Evolutionary conservation across 305 asterid genomes (phyloP).

Genomic region (Solanum chacoense): DNA sequence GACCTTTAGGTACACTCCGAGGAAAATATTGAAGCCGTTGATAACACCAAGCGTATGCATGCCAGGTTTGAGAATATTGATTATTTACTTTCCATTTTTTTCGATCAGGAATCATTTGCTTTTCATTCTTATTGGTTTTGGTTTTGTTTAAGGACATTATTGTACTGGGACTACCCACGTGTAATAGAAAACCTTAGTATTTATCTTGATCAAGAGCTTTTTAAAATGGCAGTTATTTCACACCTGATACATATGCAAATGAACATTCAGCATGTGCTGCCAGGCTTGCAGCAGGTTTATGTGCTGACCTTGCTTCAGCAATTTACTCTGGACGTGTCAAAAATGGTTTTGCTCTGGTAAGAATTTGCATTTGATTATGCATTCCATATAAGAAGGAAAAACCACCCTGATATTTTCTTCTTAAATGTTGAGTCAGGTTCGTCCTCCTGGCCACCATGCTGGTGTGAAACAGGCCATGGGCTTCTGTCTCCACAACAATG

Average conservation of each 20-base stretch:
- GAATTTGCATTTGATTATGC: conserved; percentile 7
- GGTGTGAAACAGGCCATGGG: conserved; percentile 98
- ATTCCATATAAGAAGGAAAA: conserved; percentile 5
- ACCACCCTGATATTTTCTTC: conserved; percentile 10
- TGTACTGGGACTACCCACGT: not conserved
- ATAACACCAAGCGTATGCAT: conserved; percentile 49
- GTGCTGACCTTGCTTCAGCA: conserved; percentile 89
- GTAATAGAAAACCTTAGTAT: not conserved
- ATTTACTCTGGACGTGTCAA: conserved; percentile 64
- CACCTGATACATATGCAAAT: conserved; percentile 95
- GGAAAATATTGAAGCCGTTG: conserved; percentile 86
- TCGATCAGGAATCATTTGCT: not conserved
- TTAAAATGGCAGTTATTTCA: conserved; percentile 72
- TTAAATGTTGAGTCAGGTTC: conserved; percentile 47
- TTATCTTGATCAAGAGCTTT: conserved; percentile 1
- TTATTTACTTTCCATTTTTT: conserved; percentile 1
- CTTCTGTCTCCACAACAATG: conserved; percentile 96
- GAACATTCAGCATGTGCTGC: conserved; percentile 87
- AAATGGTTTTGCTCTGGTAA: conserved; percentile 98
- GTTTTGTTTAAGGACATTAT: not conserved
- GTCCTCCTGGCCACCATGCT: conserved; percentile 99
- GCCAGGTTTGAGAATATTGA: conserved; percentile 48
- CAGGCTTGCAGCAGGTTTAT: conserved; percentile 95
- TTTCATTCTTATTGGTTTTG: not conserved
- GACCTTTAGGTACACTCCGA: conserved; percentile 65